A percentile compares a stretch with the other conserved stretches of the same genome.
These are phyloP conservation scores for Diaporthe ilicicola DNA, from an alignment of 2,329 filamentous ascomycete genomes.

Conservation along the genomic window DNA sequence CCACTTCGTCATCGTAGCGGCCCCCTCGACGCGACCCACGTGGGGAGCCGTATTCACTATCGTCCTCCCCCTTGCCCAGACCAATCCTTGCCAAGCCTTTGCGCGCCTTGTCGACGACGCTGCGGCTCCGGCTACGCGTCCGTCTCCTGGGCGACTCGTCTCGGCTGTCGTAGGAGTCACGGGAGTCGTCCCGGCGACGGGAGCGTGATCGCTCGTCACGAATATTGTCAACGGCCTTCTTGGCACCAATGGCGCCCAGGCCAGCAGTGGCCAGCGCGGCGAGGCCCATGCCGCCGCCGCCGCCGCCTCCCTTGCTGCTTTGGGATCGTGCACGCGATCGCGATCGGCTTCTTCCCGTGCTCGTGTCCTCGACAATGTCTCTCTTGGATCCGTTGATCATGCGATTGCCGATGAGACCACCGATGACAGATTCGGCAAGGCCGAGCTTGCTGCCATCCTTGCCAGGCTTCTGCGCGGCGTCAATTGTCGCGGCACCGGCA, in stretches of 20 bases:
- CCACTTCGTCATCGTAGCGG: conserved; percentile 52
- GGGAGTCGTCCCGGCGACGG: conserved; percentile 50
- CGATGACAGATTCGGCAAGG: conserved; percentile 85
- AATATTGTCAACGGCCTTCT: conserved; percentile 61
- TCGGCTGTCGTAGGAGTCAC: conserved; percentile 56
- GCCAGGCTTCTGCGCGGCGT: conserved; percentile 75
- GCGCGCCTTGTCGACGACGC: conserved; percentile 70
- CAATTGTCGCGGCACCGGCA: conserved; percentile 83
- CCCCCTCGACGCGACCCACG: conserved; percentile 38
- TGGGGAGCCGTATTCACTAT: conserved; percentile 36
- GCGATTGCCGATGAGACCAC: conserved; percentile 86
- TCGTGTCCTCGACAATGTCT: conserved; percentile 69
- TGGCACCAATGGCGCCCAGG: conserved; percentile 67
- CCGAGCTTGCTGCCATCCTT: conserved; percentile 85
- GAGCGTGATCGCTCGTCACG: conserved; percentile 56
- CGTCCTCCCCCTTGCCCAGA: conserved; percentile 57
- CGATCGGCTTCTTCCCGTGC: conserved; percentile 72
- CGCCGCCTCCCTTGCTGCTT: conserved; percentile 53
- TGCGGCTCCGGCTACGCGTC: conserved; percentile 62
- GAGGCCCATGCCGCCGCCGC: conserved; percentile 59
- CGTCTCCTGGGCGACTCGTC: conserved; percentile 49
- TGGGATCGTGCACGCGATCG: conserved; percentile 74
- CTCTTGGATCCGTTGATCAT: conserved; percentile 81
- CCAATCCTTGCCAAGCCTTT: conserved; percentile 70
- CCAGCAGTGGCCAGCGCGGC: conserved; percentile 71